These are phyloP conservation scores for Venturia nashicola DNA, from an alignment of 2,329 filamentous ascomycete genomes.

Conservation along the genomic window DNA sequence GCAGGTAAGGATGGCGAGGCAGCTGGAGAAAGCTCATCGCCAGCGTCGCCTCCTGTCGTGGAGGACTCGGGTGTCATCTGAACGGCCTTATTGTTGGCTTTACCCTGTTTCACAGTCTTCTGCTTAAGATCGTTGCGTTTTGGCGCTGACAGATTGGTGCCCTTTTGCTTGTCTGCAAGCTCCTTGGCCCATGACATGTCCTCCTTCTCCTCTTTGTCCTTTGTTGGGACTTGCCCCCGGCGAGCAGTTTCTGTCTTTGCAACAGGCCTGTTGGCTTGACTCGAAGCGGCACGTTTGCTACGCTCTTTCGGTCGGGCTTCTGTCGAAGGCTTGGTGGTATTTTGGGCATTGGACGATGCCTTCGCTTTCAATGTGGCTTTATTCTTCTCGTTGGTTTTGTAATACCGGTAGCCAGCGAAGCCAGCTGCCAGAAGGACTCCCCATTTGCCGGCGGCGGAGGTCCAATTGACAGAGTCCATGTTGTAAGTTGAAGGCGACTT, in stretches of 20 bases:
- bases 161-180: slow-evolving; percentile 7
- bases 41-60: slow-evolving; percentile 60
- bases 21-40: slow-evolving; percentile 65
- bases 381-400: neutral
- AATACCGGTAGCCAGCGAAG: slow-evolving; percentile 5
- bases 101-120: slow-evolving; percentile 55
- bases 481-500: neutral
- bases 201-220: slow-evolving; percentile 6
- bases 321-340: neutral
- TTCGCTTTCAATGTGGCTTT: neutral
- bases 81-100: slow-evolving; percentile 15
- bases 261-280: neutral
- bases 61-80: slow-evolving; percentile 49
- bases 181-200: slow-evolving; percentile 9
- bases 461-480: slow-evolving; percentile 6
- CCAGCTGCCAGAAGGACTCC: neutral
- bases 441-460: neutral
- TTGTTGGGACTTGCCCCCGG: neutral
- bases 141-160: slow-evolving; percentile 7
- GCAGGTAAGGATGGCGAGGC: slow-evolving; percentile 49
- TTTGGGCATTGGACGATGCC: neutral
- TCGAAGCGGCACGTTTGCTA: neutral
- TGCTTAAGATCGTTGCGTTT: neutral
- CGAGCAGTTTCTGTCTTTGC: neutral
- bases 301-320: neutral